These are phyloP conservation scores for Colletotrichum sp. DNA, from an alignment of 2,329 filamentous ascomycete species.

Conservation along the genomic window DNA sequence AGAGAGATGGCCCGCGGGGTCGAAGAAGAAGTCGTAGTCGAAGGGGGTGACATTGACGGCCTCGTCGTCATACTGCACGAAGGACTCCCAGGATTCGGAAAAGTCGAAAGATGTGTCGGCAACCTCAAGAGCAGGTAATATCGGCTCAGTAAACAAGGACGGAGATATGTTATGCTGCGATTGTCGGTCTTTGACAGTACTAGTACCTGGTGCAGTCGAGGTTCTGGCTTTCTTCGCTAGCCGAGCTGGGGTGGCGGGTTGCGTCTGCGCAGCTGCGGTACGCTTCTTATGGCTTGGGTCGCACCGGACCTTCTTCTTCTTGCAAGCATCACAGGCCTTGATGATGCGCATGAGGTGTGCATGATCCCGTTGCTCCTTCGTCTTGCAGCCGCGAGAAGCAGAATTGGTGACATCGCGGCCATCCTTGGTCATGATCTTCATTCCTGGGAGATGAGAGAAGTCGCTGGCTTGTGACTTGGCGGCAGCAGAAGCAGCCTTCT, in stretches of 20 bases:
- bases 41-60: slow-evolving; percentile 33
- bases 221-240: slow-evolving; percentile 48
- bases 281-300: slow-evolving; percentile 64
- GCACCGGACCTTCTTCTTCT: slow-evolving; percentile 67
- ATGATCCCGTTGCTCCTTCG: slow-evolving; percentile 71
- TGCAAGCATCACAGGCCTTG: slow-evolving; percentile 69
- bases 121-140: slow-evolving; percentile 21
- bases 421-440: slow-evolving; percentile 71
- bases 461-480: slow-evolving; percentile 35
- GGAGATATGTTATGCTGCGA: not conserved
- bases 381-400: slow-evolving; percentile 67
- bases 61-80: slow-evolving; percentile 48
- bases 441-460: slow-evolving; percentile 62
- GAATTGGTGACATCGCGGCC: slow-evolving; percentile 67
- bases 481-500: slow-evolving; percentile 26
- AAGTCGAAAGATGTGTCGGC: slow-evolving; percentile 9
- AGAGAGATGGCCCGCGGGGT: slow-evolving; percentile 46
- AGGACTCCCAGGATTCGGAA: slow-evolving; percentile 48
- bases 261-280: slow-evolving; percentile 34
- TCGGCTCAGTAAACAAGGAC: slow-evolving; percentile 23
- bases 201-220: slow-evolving; percentile 22
- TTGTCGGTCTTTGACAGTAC: not conserved
- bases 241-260: slow-evolving; percentile 32
- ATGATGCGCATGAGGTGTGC: slow-evolving; percentile 71
- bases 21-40: slow-evolving; percentile 52